These are phyloP conservation scores for Plenodomus biglobosus DNA, from an alignment of 2,329 filamentous ascomycete genomes.

Conservation along the genomic window DNA sequence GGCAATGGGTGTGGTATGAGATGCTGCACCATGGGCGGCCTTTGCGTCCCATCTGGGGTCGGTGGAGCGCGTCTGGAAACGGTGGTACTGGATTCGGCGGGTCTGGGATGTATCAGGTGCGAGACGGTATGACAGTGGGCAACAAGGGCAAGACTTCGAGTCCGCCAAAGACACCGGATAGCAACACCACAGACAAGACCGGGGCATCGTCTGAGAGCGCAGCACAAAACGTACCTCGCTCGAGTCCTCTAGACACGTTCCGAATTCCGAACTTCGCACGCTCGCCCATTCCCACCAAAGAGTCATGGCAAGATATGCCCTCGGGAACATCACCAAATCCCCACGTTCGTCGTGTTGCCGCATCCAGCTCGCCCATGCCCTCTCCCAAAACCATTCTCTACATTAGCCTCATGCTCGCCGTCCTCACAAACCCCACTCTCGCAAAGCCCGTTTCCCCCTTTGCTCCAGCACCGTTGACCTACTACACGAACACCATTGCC, in stretches of 20 bases:
- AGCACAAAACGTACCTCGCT: constrained; percentile 27
- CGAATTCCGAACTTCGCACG: constrained; percentile 43
- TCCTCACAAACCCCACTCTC: constrained; percentile 44
- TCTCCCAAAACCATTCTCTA: constrained; percentile 51
- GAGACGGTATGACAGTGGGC: constrained; percentile 21
- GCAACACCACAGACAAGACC: constrained; percentile 12
- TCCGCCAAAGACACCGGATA: constrained; percentile 2
- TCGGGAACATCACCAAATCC: constrained; percentile 28
- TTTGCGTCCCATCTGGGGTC: constrained; percentile 42
- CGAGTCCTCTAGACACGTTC: constrained; percentile 39
- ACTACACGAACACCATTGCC: constrained; percentile 13
- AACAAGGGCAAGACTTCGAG: constrained; percentile 10
- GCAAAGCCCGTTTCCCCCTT: constrained; percentile 32
- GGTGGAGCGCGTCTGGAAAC: constrained; percentile 23
- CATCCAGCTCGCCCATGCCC: constrained; percentile 49
- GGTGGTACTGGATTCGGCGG: constrained; percentile 15
- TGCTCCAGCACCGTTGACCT: constrained; percentile 19
- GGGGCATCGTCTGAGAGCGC: constrained; percentile 12
- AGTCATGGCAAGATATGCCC: constrained; percentile 26
- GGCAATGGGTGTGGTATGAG: constrained; percentile 68
- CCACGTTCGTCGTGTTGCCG: constrained; percentile 35
- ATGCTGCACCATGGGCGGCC: constrained; percentile 55
- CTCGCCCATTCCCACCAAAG: constrained; percentile 30
- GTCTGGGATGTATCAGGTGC: constrained; percentile 35
- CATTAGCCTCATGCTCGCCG: constrained; percentile 49